Percentiles rank a stretch among this genome's conserved stretches.
These are phyloP conservation scores for Uromyces viciae-fabae DNA, from an alignment of 1,284 basidiomycete species.

Conservation along the genomic window DNA sequence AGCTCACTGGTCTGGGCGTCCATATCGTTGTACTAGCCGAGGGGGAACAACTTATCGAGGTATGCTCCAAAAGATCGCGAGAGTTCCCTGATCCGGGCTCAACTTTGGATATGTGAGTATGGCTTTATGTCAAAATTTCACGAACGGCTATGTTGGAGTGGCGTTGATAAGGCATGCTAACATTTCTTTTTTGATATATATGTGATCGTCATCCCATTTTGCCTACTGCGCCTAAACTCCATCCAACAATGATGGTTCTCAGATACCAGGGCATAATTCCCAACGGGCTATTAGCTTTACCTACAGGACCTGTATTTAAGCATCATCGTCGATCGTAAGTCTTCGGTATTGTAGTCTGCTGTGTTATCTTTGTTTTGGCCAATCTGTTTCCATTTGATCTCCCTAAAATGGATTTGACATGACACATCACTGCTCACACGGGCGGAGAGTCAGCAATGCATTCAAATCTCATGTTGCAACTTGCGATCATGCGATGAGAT, in stretches of 20 bases:
- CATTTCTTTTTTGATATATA: too few relatives aligned
- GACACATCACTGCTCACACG: too few relatives aligned
- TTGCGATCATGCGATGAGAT: too few relatives aligned
- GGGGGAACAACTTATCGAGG: conserved; percentile 23
- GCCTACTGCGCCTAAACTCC: too few relatives aligned
- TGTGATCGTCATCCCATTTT: too few relatives aligned
- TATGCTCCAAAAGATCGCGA: conserved; percentile 22
- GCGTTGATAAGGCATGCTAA: too few relatives aligned
- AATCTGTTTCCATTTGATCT: not conserved
- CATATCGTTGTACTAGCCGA: conserved; percentile 30
- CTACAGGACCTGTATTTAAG: conserved; percentile 20
- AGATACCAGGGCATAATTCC: conserved; percentile 44
- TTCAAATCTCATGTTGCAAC: too few relatives aligned
- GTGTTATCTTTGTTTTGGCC: conserved; percentile 16
- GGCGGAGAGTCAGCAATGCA: too few relatives aligned
- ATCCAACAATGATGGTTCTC: too few relatives aligned
- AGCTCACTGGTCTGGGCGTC: conserved; percentile 18
- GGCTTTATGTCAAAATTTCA: not conserved
- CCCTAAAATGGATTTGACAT: not conserved
- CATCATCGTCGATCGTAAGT: conserved; percentile 45
- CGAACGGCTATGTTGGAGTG: too few relatives aligned
- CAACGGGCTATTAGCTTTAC: conserved; percentile 27
- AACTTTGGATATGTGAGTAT: conserved; percentile 40
- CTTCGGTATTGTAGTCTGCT: not conserved
- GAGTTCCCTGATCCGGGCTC: conserved; percentile 43